These are phyloP conservation scores for Sanghuangporus weigelae DNA, from an alignment of 1,284 basidiomycete species.

Conservation along the genomic window DNA sequence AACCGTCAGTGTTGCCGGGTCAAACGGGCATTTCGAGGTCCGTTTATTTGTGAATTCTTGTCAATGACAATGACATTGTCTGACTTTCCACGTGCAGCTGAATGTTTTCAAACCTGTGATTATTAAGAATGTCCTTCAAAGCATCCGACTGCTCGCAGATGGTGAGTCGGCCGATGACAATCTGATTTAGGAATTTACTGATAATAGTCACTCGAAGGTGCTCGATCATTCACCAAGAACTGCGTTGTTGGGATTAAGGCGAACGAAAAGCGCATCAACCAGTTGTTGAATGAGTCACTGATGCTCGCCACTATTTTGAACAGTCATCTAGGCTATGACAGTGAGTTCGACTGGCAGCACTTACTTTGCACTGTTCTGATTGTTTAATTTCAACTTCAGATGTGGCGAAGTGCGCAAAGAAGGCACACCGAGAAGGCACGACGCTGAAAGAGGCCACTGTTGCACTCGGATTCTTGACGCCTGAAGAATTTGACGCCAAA, in stretches of 20 bases:
- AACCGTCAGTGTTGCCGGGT: constrained; percentile 87
- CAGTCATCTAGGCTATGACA: constrained; percentile 91
- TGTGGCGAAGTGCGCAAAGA: constrained; percentile 98
- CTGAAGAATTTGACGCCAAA: constrained; percentile 93
- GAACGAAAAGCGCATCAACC: constrained; percentile 89
- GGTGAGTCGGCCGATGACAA: constrained; percentile 41
- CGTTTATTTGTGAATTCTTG: constrained; percentile 20
- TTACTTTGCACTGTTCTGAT: not conserved
- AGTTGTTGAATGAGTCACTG: constrained; percentile 88
- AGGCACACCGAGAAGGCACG: constrained; percentile 97
- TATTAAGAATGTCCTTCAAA: constrained; percentile 96
- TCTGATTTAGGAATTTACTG: not conserved
- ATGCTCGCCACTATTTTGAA: constrained; percentile 97
- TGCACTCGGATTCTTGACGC: constrained; percentile 77
- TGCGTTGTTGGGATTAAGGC: constrained; percentile 96
- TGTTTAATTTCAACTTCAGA: constrained; percentile 42
- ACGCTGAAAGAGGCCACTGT: constrained; percentile 96
- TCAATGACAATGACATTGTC: constrained; percentile 13
- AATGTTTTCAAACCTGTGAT: constrained; percentile 99
- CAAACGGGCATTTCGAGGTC: constrained; percentile 96
- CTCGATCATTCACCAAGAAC: constrained; percentile 93
- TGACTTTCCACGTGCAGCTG: constrained; percentile 43
- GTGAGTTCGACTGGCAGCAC: constrained; percentile 43
- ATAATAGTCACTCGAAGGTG: constrained; percentile 38
- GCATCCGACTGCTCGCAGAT: constrained; percentile 90